A percentile compares a stretch with the other conserved stretches of the same genome.
These are phyloP conservation scores for Xylariaceae sp. DNA, from an alignment of 2,329 filamentous ascomycete genomes.

Conservation along the genomic window DNA sequence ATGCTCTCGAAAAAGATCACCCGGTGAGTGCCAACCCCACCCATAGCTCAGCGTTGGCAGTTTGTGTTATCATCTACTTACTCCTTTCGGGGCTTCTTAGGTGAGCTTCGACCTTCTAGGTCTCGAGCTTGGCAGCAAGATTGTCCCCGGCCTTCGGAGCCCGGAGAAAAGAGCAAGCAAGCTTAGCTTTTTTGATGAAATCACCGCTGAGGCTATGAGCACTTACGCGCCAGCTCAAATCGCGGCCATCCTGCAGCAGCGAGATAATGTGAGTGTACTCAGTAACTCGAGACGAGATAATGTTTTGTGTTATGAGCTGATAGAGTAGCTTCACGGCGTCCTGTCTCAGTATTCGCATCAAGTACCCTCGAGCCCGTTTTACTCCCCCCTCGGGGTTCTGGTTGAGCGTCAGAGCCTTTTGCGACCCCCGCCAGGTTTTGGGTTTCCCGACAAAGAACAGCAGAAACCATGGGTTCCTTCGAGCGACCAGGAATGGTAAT, in stretches of 20 bases:
- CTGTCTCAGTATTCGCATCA: slow-evolving; percentile 19
- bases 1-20: slow-evolving; percentile 29
- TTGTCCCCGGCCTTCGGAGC: slow-evolving; percentile 36
- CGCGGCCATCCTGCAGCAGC: slow-evolving; percentile 44
- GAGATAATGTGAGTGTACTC: slow-evolving; percentile 40
- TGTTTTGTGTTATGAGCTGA: background rate
- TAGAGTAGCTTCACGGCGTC: slow-evolving; percentile 30
- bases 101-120: slow-evolving; percentile 30
- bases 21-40: slow-evolving; percentile 18
- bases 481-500: slow-evolving; percentile 36
- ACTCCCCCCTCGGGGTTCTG: no score
- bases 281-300: background rate
- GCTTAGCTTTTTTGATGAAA: slow-evolving; percentile 43
- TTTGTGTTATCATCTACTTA: background rate
- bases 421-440: slow-evolving; percentile 17
- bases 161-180: slow-evolving; percentile 39
- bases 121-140: slow-evolving; percentile 32
- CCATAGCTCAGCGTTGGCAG: background rate
- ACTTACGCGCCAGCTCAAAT: slow-evolving; percentile 47
- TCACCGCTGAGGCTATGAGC: slow-evolving; percentile 38
- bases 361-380: background rate
- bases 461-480: slow-evolving; percentile 37
- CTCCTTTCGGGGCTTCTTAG: slow-evolving; percentile 1
- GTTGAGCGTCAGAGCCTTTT: background rate
- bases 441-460: slow-evolving; percentile 11